phyloP scores from a whole-genome alignment of 169 alveolate genomes.

The Eimeria acervulina region DNA sequence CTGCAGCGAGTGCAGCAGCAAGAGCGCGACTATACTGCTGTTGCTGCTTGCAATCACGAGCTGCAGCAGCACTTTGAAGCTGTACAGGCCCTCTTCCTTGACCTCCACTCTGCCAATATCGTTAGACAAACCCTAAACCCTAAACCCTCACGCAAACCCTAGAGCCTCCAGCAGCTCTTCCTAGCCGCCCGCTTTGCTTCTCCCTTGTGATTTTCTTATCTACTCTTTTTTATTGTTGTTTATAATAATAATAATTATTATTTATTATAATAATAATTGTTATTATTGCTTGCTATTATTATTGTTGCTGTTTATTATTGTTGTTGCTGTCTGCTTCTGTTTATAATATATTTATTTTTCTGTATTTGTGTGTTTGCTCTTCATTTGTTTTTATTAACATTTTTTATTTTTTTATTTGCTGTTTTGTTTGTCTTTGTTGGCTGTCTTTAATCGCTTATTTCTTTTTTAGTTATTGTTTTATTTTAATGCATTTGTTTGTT shows the following conservation, averaged over 20 bases:
- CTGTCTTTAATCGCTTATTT: too few relatives aligned
- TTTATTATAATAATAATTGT: too few relatives aligned
- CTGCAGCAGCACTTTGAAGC: slow-evolving; percentile 10
- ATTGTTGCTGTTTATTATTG: too few relatives aligned
- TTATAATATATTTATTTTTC: not conserved
- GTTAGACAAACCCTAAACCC: not conserved
- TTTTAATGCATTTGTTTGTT: too few relatives aligned
- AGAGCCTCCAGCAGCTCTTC: not conserved
- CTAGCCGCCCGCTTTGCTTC: not conserved
- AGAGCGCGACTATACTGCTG: slow-evolving; percentile 5
- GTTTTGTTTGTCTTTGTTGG: not conserved
- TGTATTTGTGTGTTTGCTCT: not conserved
- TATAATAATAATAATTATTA: too few relatives aligned
- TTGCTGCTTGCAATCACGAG: slow-evolving; percentile 4
- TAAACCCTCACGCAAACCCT: not conserved
- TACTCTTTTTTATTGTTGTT: not conserved
- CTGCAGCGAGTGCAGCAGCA: slow-evolving; percentile 49
- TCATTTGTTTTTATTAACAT: not conserved
- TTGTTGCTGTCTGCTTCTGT: too few relatives aligned
- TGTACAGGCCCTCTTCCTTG: not conserved
- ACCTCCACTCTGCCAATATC: not conserved
- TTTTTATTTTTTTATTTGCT: not conserved
- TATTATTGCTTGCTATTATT: too few relatives aligned
- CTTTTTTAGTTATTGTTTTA: too few relatives aligned
- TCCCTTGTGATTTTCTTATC: not conserved